Percentiles rank a stretch among this genome's conserved stretches.
phyloP scores from a whole-genome alignment of 1,139 yeast species.

The Scheffersomyces lignicola region DNA sequence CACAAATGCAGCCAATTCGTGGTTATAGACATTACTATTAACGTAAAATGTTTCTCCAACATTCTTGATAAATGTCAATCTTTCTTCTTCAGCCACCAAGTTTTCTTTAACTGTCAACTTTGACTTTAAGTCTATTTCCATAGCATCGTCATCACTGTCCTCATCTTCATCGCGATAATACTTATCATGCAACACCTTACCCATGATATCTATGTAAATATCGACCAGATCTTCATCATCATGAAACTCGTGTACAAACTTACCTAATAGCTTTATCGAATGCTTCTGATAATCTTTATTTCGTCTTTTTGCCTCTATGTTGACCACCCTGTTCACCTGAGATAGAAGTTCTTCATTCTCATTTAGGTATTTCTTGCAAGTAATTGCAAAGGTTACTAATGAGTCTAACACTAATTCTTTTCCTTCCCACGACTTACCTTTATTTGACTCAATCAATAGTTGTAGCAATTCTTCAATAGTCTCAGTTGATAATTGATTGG shows the following conservation, averaged over 20 bases:
- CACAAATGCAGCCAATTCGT: constrained; percentile 25
- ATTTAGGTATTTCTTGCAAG: constrained; percentile 31
- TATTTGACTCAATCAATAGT: constrained; percentile 60
- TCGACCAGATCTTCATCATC: constrained; percentile 33
- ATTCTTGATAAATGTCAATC: constrained; percentile 32
- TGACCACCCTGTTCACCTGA: constrained; percentile 44
- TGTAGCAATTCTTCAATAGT: constrained; percentile 43
- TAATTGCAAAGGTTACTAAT: constrained; percentile 56
- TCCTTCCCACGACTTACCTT: constrained; percentile 88
- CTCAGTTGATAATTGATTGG: constrained; percentile 27
- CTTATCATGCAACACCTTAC: constrained; percentile 32
- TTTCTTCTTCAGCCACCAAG: constrained; percentile 39
- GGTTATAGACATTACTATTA: constrained; percentile 15
- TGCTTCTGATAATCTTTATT: constrained; percentile 64
- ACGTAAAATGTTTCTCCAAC: constrained; percentile 31
- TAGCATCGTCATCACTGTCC: constrained; percentile 29
- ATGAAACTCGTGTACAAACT: constrained; percentile 46
- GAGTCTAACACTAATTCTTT: constrained; percentile 77
- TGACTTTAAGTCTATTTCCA: constrained; percentile 24
- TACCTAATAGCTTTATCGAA: constrained; percentile 51
- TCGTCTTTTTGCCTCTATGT: constrained; percentile 65
- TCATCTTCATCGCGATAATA: constrained; percentile 20
- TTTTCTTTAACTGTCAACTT: constrained; percentile 26
- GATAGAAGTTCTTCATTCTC: constrained; percentile 15
- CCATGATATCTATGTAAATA: constrained; percentile 40